These are phyloP conservation scores for Harringtonia aguacate DNA, from an alignment of 2,329 filamentous ascomycete species.

Conservation along the genomic window DNA sequence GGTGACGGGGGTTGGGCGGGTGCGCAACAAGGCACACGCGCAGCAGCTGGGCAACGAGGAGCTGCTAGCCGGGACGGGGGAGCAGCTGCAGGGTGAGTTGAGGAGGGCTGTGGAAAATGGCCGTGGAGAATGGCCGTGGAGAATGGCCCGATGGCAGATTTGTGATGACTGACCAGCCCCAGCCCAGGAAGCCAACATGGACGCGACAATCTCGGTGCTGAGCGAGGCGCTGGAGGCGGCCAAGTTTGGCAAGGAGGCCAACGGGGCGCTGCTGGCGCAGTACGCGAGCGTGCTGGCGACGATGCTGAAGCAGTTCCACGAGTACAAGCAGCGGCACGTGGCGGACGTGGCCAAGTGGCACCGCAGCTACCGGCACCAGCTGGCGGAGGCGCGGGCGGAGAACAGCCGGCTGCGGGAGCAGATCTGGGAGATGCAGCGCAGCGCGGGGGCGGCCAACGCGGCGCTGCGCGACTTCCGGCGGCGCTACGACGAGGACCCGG, in stretches of 20 bases:
- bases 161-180: slow-evolving; percentile 7
- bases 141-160: too few relatives aligned
- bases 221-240: slow-evolving; percentile 52
- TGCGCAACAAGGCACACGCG: slow-evolving; percentile 44
- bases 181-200: slow-evolving; percentile 42
- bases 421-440: slow-evolving; percentile 56
- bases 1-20: slow-evolving; percentile 49
- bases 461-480: slow-evolving; percentile 45
- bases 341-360: slow-evolving; percentile 54
- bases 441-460: slow-evolving; percentile 47
- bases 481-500: slow-evolving; percentile 44
- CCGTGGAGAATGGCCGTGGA: neutral
- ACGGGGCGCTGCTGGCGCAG: slow-evolving; percentile 44
- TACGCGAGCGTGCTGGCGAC: slow-evolving; percentile 46
- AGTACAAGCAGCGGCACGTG: slow-evolving; percentile 54
- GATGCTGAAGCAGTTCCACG: slow-evolving; percentile 54
- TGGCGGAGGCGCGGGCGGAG: slow-evolving; percentile 54
- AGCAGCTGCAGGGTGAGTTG: slow-evolving; percentile 43
- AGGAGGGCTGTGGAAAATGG: neutral
- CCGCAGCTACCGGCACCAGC: slow-evolving; percentile 52
- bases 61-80: slow-evolving; percentile 41
- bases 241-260: slow-evolving; percentile 49
- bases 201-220: slow-evolving; percentile 49
- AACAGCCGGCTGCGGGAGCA: slow-evolving; percentile 53
- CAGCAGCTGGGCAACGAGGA: slow-evolving; percentile 47